These are phyloP conservation scores for Quercus mongolica DNA, from an alignment of 306 rosid genomes.

Conservation along the genomic window DNA sequence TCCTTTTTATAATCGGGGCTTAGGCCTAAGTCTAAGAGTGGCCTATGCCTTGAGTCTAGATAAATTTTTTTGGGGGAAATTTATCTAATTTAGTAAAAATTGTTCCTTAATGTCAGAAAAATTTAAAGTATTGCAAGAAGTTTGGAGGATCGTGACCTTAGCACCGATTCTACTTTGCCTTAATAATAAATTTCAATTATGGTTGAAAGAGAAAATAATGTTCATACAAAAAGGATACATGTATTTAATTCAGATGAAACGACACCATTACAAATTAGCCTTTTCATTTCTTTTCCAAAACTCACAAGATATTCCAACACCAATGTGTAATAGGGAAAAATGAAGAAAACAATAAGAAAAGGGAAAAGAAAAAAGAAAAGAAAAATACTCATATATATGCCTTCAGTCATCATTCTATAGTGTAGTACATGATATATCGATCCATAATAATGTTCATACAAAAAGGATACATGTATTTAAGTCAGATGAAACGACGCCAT, in stretches of 20 bases:
- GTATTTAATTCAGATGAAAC: neutral
- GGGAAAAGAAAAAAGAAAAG: neutral
- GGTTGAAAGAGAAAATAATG: neutral
- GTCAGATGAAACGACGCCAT: neutral
- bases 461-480: neutral
- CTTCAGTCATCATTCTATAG: conserved; percentile 31
- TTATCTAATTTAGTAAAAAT: no score
- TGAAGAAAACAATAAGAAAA: neutral
- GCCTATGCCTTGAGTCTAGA: no score
- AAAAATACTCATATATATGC: conserved; percentile 16
- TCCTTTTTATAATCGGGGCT: no score
- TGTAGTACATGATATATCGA: conserved; percentile 30
- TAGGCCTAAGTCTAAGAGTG: no score
- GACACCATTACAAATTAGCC: neutral
- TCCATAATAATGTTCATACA: conserved; percentile 1
- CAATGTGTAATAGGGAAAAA: conserved; percentile 6
- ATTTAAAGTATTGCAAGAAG: no score
- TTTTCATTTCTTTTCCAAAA: conserved; percentile 24
- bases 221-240: neutral
- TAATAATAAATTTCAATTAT: neutral
- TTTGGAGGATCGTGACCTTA: no score
- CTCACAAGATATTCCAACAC: conserved; percentile 8
- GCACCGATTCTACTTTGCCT: no score
- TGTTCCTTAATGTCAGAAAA: no score
- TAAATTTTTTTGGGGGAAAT: no score